phyloP scores from a whole-genome alignment of 1,139 yeast genomes.

The Candida sp. region DNA sequence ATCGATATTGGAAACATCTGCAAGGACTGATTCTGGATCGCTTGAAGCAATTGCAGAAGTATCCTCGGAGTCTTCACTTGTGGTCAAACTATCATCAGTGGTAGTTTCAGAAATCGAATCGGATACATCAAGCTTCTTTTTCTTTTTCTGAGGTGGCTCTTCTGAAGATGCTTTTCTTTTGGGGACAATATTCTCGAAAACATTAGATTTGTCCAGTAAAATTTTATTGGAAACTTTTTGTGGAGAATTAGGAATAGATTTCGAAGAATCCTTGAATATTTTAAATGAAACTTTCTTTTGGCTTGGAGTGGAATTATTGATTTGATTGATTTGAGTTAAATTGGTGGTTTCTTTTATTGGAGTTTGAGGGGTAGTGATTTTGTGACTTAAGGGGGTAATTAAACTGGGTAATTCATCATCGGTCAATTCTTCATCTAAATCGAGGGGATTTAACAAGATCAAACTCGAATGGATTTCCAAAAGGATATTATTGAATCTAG shows the following conservation, averaged over 20 bases:
- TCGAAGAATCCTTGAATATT: conserved; percentile 4
- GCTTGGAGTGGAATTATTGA: conserved; percentile 4
- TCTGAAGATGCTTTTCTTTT: conserved; percentile 26
- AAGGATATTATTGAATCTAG: conserved; percentile 53
- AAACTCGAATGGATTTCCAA: conserved; percentile 63
- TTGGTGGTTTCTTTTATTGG: conserved; percentile 8
- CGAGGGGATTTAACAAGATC: conserved; percentile 49
- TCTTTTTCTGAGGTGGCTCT: conserved; percentile 20
- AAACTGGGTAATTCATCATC: conserved; percentile 36
- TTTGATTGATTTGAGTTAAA: conserved; percentile 2
- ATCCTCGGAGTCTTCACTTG: background rate
- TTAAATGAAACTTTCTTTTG: background rate
- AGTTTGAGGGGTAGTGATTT: conserved; percentile 4
- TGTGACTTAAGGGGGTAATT: conserved; percentile 10
- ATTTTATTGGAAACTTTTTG: background rate
- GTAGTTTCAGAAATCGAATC: background rate
- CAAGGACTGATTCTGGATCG: conserved; percentile 19
- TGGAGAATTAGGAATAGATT: conserved; percentile 6
- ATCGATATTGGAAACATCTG: conserved; percentile 34
- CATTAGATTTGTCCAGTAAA: conserved; percentile 19
- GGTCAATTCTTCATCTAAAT: conserved; percentile 39
- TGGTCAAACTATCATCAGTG: background rate
- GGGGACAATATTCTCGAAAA: conserved; percentile 1
- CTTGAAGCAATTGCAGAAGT: conserved; percentile 1
- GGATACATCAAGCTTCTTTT: conserved; percentile 6